A percentile compares a stretch with the other conserved stretches of the same genome.
phyloP scores from a whole-genome alignment of 2,329 filamentous ascomycete genomes.

The Penicillium sp. region DNA sequence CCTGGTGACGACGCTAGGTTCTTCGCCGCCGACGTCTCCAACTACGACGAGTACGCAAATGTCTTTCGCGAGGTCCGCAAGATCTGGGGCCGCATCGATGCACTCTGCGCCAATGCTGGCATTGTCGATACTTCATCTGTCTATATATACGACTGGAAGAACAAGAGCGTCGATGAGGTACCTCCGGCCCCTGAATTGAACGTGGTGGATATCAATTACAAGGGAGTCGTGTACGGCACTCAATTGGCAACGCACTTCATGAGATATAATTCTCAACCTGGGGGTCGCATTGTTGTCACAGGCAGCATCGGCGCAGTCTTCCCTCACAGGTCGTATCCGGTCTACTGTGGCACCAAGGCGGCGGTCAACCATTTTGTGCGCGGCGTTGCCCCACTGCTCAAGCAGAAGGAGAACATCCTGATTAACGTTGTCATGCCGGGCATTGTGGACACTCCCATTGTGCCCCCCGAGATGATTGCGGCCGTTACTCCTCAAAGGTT shows the following conservation, averaged over 20 bases:
- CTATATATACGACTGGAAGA: slow-evolving; percentile 48
- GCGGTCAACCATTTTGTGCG: slow-evolving; percentile 51
- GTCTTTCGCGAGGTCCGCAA: slow-evolving; percentile 51
- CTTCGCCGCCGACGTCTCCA: slow-evolving; percentile 51
- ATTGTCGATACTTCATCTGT: slow-evolving; percentile 53
- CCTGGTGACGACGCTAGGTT: slow-evolving; percentile 45
- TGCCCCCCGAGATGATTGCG: slow-evolving; percentile 51
- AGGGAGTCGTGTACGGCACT: slow-evolving; percentile 57
- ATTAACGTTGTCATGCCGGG: slow-evolving; percentile 57
- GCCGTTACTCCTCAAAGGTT: slow-evolving; percentile 44
- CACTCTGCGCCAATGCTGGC: slow-evolving; percentile 57
- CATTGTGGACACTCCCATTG: slow-evolving; percentile 52
- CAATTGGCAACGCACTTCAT: slow-evolving; percentile 59
- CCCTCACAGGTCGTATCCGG: slow-evolving; percentile 51
- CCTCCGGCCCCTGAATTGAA: slow-evolving; percentile 52
- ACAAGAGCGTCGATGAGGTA: slow-evolving; percentile 36
- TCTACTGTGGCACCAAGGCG: slow-evolving; percentile 59
- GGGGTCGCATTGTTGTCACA: slow-evolving; percentile 53
- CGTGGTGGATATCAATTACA: slow-evolving; percentile 57
- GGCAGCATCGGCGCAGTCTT: slow-evolving; percentile 51
- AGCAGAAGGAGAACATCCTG: slow-evolving; percentile 53
- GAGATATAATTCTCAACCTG: slow-evolving; percentile 52
- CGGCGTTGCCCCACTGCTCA: slow-evolving; percentile 45
- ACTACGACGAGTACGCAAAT: slow-evolving; percentile 51
- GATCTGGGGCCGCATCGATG: slow-evolving; percentile 54